A percentile compares a stretch with the other conserved stretches of the same genome.
These are phyloP conservation scores for Penicillium sp. DNA, from an alignment of 2,329 filamentous ascomycete genomes.

Conservation along the genomic window DNA sequence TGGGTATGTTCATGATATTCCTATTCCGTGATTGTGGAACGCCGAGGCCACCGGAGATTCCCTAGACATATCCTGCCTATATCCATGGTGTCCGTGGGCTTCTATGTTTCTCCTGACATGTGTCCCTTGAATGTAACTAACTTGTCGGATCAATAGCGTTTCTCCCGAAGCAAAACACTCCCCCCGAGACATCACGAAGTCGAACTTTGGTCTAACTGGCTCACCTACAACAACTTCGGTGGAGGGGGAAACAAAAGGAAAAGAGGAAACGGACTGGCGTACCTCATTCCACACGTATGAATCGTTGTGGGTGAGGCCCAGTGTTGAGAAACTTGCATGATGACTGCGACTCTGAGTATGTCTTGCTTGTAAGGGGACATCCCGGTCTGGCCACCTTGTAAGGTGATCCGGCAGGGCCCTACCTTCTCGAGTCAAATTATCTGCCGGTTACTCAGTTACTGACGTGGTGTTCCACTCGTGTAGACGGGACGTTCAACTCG, in stretches of 20 bases:
- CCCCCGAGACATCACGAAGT: slow-evolving; percentile 4
- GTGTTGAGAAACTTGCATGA: slow-evolving; percentile 33
- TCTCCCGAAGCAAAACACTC: slow-evolving; percentile 4
- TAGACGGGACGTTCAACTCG: slow-evolving; percentile 52
- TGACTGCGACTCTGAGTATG: slow-evolving; percentile 48
- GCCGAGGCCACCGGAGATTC: background rate
- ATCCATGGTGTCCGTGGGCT: background rate
- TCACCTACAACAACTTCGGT: slow-evolving; percentile 7
- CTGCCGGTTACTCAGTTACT: slow-evolving; percentile 36
- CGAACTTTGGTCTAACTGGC: slow-evolving; percentile 6
- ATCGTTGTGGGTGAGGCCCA: slow-evolving; percentile 32
- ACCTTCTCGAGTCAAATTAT: slow-evolving; percentile 12
- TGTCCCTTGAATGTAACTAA: background rate
- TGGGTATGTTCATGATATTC: slow-evolving; percentile 24
- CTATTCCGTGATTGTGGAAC: slow-evolving; percentile 20
- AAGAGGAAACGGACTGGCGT: slow-evolving; percentile 18
- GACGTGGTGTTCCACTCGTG: slow-evolving; percentile 35
- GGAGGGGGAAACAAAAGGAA: slow-evolving; percentile 19
- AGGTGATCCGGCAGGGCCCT: slow-evolving; percentile 11
- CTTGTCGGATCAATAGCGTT: slow-evolving; percentile 3
- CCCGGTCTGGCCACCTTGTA: slow-evolving; percentile 9
- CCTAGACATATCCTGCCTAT: slow-evolving; percentile 4
- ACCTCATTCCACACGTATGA: slow-evolving; percentile 14
- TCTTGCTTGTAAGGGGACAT: slow-evolving; percentile 23
- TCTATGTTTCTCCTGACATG: background rate